A percentile compares a stretch with the other conserved stretches of the same genome.
phyloP scores from a whole-genome alignment of 805 yeast genomes.

The Geotrichum ghanense region DNA sequence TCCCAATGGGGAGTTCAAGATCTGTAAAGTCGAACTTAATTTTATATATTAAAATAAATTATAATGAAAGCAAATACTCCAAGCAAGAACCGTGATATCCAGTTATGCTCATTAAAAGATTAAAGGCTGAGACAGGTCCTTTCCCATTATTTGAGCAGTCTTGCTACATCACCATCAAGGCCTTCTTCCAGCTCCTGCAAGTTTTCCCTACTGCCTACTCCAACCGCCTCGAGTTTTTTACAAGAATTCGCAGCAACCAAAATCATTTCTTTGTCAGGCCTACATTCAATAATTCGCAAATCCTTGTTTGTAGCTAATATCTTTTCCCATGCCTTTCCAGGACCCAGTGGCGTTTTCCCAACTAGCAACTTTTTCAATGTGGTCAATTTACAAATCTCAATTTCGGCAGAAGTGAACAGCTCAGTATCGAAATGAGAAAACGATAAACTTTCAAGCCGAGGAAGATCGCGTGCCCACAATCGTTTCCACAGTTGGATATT shows the following conservation, averaged over 20 bases:
- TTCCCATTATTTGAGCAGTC: too few relatives aligned
- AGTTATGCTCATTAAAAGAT: too few relatives aligned
- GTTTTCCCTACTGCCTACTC: background rate
- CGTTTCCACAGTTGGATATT: background rate
- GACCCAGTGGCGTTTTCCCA: background rate
- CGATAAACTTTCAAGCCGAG: background rate
- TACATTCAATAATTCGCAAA: background rate
- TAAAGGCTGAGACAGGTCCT: too few relatives aligned
- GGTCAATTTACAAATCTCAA: background rate
- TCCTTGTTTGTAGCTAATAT: background rate
- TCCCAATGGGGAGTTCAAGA: too few relatives aligned
- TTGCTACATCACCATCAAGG: background rate
- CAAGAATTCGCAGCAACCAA: background rate
- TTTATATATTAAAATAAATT: too few relatives aligned
- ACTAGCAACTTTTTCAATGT: background rate
- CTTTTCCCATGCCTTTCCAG: background rate
- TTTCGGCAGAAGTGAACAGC: background rate
- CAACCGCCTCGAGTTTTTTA: background rate
- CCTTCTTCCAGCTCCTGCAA: background rate
- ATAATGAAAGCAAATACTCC: too few relatives aligned
- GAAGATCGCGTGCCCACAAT: background rate
- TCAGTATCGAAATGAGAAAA: conserved; percentile 1
- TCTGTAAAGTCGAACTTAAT: too few relatives aligned
- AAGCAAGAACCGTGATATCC: too few relatives aligned
- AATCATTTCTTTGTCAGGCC: background rate